These are phyloP conservation scores for Hyparrhenia diplandra DNA, from an alignment of 176 grass and related monocot species.

Conservation along the genomic window DNA sequence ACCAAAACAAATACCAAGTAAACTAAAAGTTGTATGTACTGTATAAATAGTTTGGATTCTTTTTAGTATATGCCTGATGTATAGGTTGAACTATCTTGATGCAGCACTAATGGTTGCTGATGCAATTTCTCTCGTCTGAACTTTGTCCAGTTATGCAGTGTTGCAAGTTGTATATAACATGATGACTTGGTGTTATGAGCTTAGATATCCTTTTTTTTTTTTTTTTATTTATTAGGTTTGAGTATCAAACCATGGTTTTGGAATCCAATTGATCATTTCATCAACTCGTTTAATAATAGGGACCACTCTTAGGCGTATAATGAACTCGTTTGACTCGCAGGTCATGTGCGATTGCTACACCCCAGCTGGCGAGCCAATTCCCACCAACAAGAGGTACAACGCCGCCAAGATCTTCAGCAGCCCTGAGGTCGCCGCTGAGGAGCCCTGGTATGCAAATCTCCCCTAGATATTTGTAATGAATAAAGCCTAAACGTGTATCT, in stretches of 20 bases:
- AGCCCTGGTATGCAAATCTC: conserved; percentile 58
- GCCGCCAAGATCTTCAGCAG: conserved; percentile 84
- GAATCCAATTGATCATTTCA: neutral
- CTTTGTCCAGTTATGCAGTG: neutral
- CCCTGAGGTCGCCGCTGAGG: conserved; percentile 71
- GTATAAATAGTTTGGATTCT: neutral
- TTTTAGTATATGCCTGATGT: too few species aligned
- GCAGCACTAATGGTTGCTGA: neutral
- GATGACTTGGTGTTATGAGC: neutral
- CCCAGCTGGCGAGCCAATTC: conserved; percentile 83
- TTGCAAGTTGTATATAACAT: neutral
- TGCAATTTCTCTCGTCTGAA: neutral
- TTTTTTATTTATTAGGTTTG: neutral
- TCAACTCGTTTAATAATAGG: neutral
- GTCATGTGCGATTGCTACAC: conserved; percentile 99
- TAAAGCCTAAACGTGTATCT: neutral
- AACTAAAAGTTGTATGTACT: neutral
- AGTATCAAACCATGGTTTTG: conserved; percentile 14
- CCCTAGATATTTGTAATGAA: neutral
- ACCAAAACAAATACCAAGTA: too few species aligned
- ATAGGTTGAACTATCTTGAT: neutral
- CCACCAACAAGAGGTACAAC: conserved; percentile 76
- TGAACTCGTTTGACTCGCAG: conserved; percentile 46
- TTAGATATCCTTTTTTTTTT: neutral
- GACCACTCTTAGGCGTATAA: neutral